Base-by-base conservation (phyloP, 305 asterid genomes). In the Fraxinus ornus region DNA sequence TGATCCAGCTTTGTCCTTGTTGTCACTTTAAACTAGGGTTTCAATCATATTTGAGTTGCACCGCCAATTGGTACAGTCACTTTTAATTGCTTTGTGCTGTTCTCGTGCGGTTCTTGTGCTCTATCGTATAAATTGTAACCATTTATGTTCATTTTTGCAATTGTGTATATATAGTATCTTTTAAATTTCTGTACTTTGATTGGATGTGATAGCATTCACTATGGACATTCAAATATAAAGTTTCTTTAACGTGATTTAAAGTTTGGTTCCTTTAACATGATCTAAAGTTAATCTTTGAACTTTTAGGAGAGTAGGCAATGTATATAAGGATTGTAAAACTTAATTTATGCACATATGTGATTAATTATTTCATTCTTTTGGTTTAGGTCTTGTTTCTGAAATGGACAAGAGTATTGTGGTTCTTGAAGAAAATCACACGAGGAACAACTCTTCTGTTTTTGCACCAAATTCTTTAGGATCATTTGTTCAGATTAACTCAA, bases 401-500 rank as follows among this genome's bases (percentile, higher is more conserved):
- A 90, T 91, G 96, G 92, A 89, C 74, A 81, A 82, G 68, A 79
- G 86, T 84, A 49, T 24, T 47, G 86, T 79, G 60, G 86, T 73
- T 0, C 39, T 78, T 75, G 88, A 87, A 76, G 93, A 87, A 76
- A 84, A 82, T 81, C 85, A 57, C 0, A 2, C 35, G 21, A 76
- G 30, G 78, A 75, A 79, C 73, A 91, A 88, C 78, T 73, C 83
- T 21, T 62, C 21, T 17, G 86, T 85, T 80, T 83, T 88, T 73
- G 83, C 85, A 19, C 36, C 91, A 36, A 90, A 81, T 78, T 68
- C 92, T n/a, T 28, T 86, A 0, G 94, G 91, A 79, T 78, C 93
- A 9, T 49, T 90, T 13, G 86, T 95, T 79, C 90, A 84, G 83
- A 88, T 93, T 60, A 87, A 86, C 52, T 87, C 94, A 4, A 89